Evolutionary conservation across 2,329 filamentous ascomycete genomes (phyloP).

Genomic region (Arthrobotrys megalospora): DNA sequence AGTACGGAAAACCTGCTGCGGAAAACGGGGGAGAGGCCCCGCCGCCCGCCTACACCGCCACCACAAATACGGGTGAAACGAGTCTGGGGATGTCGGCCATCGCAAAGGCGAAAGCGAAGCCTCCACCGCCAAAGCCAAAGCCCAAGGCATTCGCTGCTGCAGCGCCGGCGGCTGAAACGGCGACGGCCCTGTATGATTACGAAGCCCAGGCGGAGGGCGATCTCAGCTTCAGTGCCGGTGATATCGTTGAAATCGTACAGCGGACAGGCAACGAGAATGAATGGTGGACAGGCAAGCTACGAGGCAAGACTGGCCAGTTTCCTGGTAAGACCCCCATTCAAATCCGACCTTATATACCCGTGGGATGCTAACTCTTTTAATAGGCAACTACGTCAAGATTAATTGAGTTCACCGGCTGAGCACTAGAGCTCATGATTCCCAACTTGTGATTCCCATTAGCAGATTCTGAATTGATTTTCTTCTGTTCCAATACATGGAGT

Average conservation of each 20-base stretch:
- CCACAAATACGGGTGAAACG: conserved; percentile 65
- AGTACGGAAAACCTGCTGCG: conserved; percentile 64
- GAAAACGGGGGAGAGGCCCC: conserved; percentile 71
- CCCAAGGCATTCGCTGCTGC: conserved; percentile 79
- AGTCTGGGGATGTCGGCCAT: conserved; percentile 74
- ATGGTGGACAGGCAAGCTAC: conserved; percentile 91
- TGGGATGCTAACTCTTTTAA: conserved; percentile 65
- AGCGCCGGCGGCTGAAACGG: conserved; percentile 70
- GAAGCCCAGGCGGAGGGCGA: conserved; percentile 96
- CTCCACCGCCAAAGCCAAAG: conserved; percentile 84
- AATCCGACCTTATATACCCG: conserved; percentile 72
- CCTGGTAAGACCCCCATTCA: conserved; percentile 74
- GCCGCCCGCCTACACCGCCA: conserved; percentile 79
- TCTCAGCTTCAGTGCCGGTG: conserved; percentile 88
- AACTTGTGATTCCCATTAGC: conserved; percentile 24
- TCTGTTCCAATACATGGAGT: conserved; percentile 55
- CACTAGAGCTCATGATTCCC: conserved; percentile 14
- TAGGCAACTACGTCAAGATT: conserved; percentile 70
- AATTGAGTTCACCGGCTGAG: conserved; percentile 62
- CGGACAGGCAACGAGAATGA: conserved; percentile 93
- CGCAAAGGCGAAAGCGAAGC: conserved; percentile 76
- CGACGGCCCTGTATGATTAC: conserved; percentile 94
- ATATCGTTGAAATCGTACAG: conserved; percentile 88
- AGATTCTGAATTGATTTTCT: conserved; percentile 23
- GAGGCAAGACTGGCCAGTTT: conserved; percentile 89